Evolutionary conservation across 2,329 filamentous ascomycete species (phyloP).

Genomic region (Raffaelea albimanens): DNA sequence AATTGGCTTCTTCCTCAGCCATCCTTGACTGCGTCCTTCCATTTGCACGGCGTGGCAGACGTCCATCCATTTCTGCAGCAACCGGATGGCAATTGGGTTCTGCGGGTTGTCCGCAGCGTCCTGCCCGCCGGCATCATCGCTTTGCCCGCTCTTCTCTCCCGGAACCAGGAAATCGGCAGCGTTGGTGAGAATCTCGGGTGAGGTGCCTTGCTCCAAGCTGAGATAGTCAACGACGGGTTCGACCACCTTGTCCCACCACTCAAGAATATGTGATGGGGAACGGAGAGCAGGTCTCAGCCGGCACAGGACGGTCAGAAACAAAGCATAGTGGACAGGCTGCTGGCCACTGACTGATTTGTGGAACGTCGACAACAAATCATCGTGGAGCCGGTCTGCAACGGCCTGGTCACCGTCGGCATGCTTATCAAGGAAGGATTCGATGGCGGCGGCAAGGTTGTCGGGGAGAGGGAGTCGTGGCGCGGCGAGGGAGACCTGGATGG

Average conservation of each 20-base stretch:
- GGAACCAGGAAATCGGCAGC: constrained; percentile 55
- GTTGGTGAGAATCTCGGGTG: constrained; percentile 55
- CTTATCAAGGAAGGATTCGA: constrained; percentile 59
- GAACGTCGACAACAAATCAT: constrained; percentile 61
- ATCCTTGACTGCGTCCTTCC: constrained; percentile 25
- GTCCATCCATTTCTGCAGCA: constrained; percentile 49
- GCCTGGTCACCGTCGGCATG: constrained; percentile 59
- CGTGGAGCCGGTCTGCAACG: constrained; percentile 61
- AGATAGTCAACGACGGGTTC: constrained; percentile 45
- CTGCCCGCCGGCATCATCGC: constrained; percentile 22
- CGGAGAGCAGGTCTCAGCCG: constrained; percentile 55
- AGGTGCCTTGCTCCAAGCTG: constrained; percentile 51
- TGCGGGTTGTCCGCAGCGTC: constrained; percentile 23
- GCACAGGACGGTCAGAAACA: constrained; percentile 61
- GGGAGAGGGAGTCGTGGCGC: constrained; percentile 52
- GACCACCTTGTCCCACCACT: constrained; percentile 63
- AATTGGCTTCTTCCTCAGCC: constrained; percentile 39
- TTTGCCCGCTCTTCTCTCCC: constrained; percentile 45
- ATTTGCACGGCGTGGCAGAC: constrained; percentile 27
- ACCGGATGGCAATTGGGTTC: constrained; percentile 44
- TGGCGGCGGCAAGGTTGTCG: constrained; percentile 50
- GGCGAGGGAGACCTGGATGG: constrained; percentile 41
- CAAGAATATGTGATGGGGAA: constrained; percentile 50
- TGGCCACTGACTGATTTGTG: constrained; percentile 51
- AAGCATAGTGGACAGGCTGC: constrained; percentile 41